These are phyloP conservation scores for Tolypocladium nubicola DNA, from an alignment of 2,329 filamentous ascomycete species.

Conservation along the genomic window DNA sequence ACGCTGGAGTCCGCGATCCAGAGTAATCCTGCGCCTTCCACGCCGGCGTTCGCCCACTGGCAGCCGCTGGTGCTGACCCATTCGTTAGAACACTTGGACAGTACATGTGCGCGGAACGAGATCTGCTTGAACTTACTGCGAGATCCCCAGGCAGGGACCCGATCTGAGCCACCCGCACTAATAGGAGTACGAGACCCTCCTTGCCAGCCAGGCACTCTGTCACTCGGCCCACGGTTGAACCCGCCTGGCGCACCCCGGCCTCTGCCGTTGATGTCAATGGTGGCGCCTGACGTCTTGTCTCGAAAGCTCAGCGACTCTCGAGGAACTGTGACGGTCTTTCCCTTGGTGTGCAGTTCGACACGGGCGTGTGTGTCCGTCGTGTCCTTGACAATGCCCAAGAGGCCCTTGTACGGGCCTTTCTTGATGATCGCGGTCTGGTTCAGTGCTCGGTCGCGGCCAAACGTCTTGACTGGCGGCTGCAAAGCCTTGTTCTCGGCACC, in stretches of 20 bases:
- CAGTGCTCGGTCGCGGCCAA: conserved; percentile 72
- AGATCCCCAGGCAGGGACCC: conserved; percentile 68
- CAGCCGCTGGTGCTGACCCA: conserved; percentile 40
- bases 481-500: conserved; percentile 35
- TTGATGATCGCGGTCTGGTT: conserved; percentile 86
- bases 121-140: conserved; percentile 45
- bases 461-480: conserved; percentile 63
- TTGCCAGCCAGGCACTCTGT: conserved; percentile 46
- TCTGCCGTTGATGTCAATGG: conserved; percentile 57
- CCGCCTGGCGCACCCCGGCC: conserved; percentile 36
- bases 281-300: conserved; percentile 69
- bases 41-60: conserved; percentile 51
- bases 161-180: conserved; percentile 46
- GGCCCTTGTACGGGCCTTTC: conserved; percentile 81
- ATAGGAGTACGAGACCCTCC: conserved; percentile 60
- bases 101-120: not conserved
- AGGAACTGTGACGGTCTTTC: conserved; percentile 76
- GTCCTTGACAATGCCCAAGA: conserved; percentile 92
- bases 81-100: not conserved
- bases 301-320: conserved; percentile 78
- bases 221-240: conserved; percentile 32
- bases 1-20: conserved; percentile 58
- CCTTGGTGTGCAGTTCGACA: conserved; percentile 89
- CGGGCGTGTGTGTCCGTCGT: conserved; percentile 77
- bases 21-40: conserved; percentile 45